Percentiles rank a stretch among this genome's conserved stretches.
These are phyloP conservation scores for Epipyxis sp. DNA, from an alignment of 108 stramenopile genomes.

Conservation along the genomic window DNA sequence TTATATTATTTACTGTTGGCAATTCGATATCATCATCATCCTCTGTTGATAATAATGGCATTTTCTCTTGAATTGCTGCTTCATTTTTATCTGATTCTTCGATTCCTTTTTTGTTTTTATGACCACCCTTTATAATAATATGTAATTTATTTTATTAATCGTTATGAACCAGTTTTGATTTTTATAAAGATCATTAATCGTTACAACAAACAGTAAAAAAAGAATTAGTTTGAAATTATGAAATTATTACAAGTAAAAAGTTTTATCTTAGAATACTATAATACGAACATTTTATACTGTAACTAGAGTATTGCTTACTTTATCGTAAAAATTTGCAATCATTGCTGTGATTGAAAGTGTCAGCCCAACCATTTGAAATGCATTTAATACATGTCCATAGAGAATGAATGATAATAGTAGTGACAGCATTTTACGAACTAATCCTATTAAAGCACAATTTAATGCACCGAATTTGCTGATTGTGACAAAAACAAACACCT, in stretches of 20 bases:
- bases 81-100: not conserved
- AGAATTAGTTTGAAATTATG: too few species aligned
- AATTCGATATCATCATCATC: not conserved
- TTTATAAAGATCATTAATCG: not conserved
- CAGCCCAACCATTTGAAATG: slow-evolving; percentile 71
- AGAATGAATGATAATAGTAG: slow-evolving; percentile 86
- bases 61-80: not conserved
- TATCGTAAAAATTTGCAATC: slow-evolving; percentile 87
- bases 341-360: slow-evolving; percentile 75
- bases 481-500: slow-evolving; percentile 93
- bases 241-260: too few species aligned
- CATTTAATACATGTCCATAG: slow-evolving; percentile 72
- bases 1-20: too few species aligned
- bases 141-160: not conserved
- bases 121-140: not conserved
- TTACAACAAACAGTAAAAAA: not conserved
- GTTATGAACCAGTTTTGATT: not conserved
- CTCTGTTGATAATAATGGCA: not conserved
- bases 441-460: slow-evolving; percentile 89
- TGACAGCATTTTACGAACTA: slow-evolving; percentile 88
- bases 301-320: slow-evolving; percentile 41
- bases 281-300: not conserved
- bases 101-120: not conserved
- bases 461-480: slow-evolving; percentile 96
- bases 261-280: not conserved